Evolutionary conservation across 2,329 filamentous ascomycete genomes (phyloP).

Genomic region (Colletotrichum sp.): DNA sequence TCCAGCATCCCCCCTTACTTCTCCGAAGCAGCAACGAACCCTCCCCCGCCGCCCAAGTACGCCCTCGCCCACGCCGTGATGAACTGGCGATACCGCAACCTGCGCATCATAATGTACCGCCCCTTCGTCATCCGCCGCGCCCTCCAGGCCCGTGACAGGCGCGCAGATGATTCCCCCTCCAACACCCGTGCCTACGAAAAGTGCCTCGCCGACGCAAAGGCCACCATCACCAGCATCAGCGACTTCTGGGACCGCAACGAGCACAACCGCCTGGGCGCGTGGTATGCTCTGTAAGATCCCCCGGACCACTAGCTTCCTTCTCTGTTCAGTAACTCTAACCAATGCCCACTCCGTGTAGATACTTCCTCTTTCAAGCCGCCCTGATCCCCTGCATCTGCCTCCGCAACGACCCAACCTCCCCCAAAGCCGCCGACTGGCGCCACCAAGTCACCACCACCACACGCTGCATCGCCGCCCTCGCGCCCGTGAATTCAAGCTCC

Average conservation of each 20-base stretch:
- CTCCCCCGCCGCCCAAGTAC: constrained; percentile 39
- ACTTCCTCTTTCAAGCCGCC: constrained; percentile 54
- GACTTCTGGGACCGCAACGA: constrained; percentile 40
- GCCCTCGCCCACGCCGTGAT: constrained; percentile 45
- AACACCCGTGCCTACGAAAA: constrained; percentile 23
- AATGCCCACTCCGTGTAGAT: constrained; percentile 29
- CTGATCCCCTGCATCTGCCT: constrained; percentile 53
- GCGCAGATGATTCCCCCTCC: background rate
- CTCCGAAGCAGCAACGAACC: constrained; percentile 32
- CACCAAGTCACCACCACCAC: constrained; percentile 43
- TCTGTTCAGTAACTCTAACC: no score
- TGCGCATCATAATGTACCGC: constrained; percentile 52
- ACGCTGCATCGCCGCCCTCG: constrained; percentile 39
- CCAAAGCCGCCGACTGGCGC: constrained; percentile 42
- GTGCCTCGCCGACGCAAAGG: constrained; percentile 46
- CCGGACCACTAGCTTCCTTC: no score
- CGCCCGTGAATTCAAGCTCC: constrained; percentile 42
- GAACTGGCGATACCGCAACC: constrained; percentile 47
- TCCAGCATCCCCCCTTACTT: constrained; percentile 40
- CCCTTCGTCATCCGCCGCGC: constrained; percentile 47
- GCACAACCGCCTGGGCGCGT: constrained; percentile 44
- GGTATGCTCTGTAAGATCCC: constrained; percentile 41
- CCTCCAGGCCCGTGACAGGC: constrained; percentile 16
- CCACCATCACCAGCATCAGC: constrained; percentile 42
- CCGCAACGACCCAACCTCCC: constrained; percentile 43